phyloP scores from a whole-genome alignment of 83 land plant genomes.

The Thuja plicata region DNA sequence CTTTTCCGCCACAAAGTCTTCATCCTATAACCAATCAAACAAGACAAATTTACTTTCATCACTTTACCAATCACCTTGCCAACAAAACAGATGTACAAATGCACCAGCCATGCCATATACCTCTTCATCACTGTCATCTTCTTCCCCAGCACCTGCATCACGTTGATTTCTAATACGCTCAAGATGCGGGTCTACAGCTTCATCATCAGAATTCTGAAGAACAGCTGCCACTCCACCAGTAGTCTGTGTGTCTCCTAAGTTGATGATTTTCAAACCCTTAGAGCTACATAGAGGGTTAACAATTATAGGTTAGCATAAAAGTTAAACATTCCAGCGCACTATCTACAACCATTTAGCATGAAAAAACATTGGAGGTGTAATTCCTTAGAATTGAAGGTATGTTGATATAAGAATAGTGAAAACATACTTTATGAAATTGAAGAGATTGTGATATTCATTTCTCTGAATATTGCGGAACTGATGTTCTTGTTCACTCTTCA shows the following conservation, averaged over 20 bases:
- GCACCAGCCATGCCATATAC: slow-evolving; percentile 4
- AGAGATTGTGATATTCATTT: slow-evolving; percentile 60
- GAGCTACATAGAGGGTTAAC: slow-evolving; percentile 22
- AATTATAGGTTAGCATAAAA: not conserved
- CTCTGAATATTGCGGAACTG: slow-evolving; percentile 58
- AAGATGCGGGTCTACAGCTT: slow-evolving; percentile 55
- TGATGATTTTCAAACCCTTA: slow-evolving; percentile 49
- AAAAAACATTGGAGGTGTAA: not conserved
- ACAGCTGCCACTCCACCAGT: slow-evolving; percentile 59
- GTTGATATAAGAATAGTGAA: not conserved
- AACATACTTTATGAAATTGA: slow-evolving; percentile 45
- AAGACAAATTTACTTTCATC: not conserved
- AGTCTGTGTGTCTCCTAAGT: slow-evolving; percentile 45
- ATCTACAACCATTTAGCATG: not conserved
- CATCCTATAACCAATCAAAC: slow-evolving; percentile 33
- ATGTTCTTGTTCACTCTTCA: slow-evolving; percentile 57
- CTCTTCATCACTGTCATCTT: slow-evolving; percentile 59
- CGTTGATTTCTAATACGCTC: slow-evolving; percentile 44
- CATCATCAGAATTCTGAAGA: slow-evolving; percentile 51
- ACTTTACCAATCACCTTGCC: not conserved
- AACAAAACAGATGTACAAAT: slow-evolving; percentile 3
- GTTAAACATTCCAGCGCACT: not conserved
- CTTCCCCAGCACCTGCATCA: slow-evolving; percentile 44
- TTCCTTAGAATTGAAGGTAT: not conserved
- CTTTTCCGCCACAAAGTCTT: slow-evolving; percentile 59